Evolutionary conservation across 2,329 filamentous ascomycete genomes (phyloP).

Genomic region (Trichophyton benhamiae): DNA sequence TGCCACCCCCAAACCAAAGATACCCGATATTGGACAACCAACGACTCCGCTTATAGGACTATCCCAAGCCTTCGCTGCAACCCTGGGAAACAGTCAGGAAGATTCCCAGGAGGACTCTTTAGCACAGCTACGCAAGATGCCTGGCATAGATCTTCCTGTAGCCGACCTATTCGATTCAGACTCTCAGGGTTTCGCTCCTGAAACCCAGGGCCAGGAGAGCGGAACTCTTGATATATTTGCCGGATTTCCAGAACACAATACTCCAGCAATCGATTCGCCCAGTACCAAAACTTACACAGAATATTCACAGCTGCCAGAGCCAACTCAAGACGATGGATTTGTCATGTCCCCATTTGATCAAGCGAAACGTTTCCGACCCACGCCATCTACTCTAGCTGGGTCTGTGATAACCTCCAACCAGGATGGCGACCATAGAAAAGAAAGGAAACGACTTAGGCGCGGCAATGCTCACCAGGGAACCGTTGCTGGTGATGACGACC

Average conservation of each 20-base stretch:
- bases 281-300: conserved; percentile 42
- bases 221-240: conserved; percentile 33
- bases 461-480: conserved; percentile 34
- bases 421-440: conserved; percentile 50
- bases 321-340: conserved; percentile 72
- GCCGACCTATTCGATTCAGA: conserved; percentile 49
- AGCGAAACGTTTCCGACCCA: conserved; percentile 49
- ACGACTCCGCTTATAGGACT: conserved; percentile 48
- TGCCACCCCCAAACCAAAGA: conserved; percentile 38
- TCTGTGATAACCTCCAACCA: conserved; percentile 50
- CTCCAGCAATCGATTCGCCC: conserved; percentile 27
- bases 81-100: conserved; percentile 55
- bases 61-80: conserved; percentile 83
- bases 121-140: conserved; percentile 38
- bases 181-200: conserved; percentile 48
- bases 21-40: conserved; percentile 51
- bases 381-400: conserved; percentile 56
- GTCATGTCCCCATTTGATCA: conserved; percentile 59
- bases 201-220: conserved; percentile 42
- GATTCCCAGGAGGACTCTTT: conserved; percentile 38
- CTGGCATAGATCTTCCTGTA: conserved; percentile 45
- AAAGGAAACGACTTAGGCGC: conserved; percentile 35
- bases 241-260: conserved; percentile 24
- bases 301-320: conserved; percentile 56
- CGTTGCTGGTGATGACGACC: conserved; percentile 35